Evolutionary conservation across 441 rosid genomes (phyloP), one percentile per base, ranked within the genome.

Genomic region (Arabidopsis hybrid): DNA sequence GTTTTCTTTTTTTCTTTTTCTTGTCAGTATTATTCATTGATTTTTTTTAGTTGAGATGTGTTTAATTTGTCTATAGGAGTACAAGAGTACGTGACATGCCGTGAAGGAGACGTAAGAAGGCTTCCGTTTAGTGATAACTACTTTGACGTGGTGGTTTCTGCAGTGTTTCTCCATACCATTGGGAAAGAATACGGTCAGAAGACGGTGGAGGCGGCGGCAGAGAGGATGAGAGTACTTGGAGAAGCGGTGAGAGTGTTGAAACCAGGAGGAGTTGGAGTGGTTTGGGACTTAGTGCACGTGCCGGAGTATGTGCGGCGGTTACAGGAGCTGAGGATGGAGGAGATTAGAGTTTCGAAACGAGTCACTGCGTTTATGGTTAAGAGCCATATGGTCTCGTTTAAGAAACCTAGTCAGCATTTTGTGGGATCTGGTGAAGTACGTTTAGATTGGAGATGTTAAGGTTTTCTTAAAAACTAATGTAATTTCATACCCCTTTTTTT

Each of bases 141-240:
- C 62, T 94, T 94, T 73, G 99, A 94, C 65, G 99, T 90, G 82
- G 99, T 94, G 76, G 94, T 93, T 0, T 94, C 99, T 0, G 99
- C 87, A 4, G 88, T 85, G 76, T 92, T 90, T 77, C 88, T 94
- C 38, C 97, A 94, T 89, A 94, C 88, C 0, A 91, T 92, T 0
- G 99, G 99, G 26, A 90, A 92, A 80, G 97, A 92, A 77, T 86
- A 94, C 77, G 97, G 98, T 7, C 87, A 81, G 4, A 84, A 88
- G 43, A 89, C 95, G 16, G 99, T 92, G 89, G 97, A 94, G 78
- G 99, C 99, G 0, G 87, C 97, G 3, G 97, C 97, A 3, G 99
- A 94, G 88, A 80, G 97, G 68, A 86, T 82, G 81, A 85, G 97
- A 71, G 97, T 84, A 26, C 35, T 94, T 0, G 97, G 96, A 26